phyloP scores from a whole-genome alignment of 257 asterid genomes.

The Solanum arcanum region DNA sequence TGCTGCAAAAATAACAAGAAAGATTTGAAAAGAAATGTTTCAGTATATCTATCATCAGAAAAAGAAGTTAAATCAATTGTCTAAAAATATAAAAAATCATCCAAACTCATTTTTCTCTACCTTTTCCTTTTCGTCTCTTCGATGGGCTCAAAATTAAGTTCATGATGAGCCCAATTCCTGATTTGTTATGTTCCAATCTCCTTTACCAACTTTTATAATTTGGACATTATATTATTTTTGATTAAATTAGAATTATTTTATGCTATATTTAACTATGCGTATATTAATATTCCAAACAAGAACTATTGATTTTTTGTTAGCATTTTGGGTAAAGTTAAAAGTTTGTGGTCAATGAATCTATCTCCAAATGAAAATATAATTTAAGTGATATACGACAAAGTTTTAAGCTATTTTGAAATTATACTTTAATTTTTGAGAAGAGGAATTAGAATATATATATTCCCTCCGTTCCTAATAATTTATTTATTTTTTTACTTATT shows the following conservation, averaged over 20 bases:
- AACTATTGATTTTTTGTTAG: not conserved
- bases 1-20: constrained; percentile 24
- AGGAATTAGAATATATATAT: not conserved
- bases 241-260: not conserved
- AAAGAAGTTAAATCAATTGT: constrained; percentile 2
- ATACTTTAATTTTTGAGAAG: not conserved
- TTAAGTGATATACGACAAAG: not conserved
- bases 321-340: not conserved
- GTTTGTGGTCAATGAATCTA: not conserved
- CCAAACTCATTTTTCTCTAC: not conserved
- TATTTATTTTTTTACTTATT: no score
- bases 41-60: constrained; percentile 41
- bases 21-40: not conserved
- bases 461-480: not conserved
- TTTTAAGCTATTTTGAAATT: not conserved
- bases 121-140: not conserved
- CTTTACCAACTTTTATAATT: not conserved
- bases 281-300: not conserved
- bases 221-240: not conserved
- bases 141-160: not conserved
- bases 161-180: not conserved
- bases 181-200: not conserved
- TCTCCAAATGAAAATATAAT: not conserved
- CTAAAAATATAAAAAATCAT: constrained; percentile 12
- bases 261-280: not conserved